Evolutionary conservation across 805 yeast species (phyloP).

Genomic region (Schwanniomyces sp.): DNA sequence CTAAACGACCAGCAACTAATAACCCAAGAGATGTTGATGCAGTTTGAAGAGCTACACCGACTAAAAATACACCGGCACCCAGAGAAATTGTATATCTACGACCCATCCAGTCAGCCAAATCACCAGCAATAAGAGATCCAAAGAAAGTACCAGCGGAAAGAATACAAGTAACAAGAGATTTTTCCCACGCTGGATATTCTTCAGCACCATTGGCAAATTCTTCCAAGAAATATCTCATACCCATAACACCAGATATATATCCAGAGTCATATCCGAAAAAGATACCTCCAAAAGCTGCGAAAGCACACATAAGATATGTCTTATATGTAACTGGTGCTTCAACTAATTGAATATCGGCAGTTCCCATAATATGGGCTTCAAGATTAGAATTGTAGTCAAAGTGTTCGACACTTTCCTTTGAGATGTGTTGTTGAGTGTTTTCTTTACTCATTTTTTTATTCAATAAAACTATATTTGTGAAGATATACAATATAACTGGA

Average conservation of each 20-base stretch:
- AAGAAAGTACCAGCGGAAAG: constrained; percentile 44
- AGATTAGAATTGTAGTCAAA: not conserved
- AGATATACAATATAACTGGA: not conserved
- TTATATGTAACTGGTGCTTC: constrained; percentile 6
- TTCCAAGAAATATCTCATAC: constrained; percentile 28
- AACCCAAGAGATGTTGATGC: constrained; percentile 33
- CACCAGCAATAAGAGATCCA: constrained; percentile 38
- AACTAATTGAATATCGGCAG: not conserved
- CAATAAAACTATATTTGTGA: not conserved
- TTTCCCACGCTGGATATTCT: constrained; percentile 8
- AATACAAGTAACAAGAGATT: constrained; percentile 18
- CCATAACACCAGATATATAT: constrained; percentile 42
- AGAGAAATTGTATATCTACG: constrained; percentile 41
- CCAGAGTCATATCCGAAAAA: constrained; percentile 46
- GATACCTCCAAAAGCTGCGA: constrained; percentile 37
- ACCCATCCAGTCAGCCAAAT: constrained; percentile 37
- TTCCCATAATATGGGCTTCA: not conserved
- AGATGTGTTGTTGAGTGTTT: not conserved
- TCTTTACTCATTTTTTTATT: not conserved
- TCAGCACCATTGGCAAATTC: constrained; percentile 1
- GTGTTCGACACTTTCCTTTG: not conserved
- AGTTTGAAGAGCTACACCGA: constrained; percentile 40
- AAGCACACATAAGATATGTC: constrained; percentile 6
- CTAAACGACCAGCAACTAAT: constrained; percentile 38
- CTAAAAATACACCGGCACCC: constrained; percentile 32